phyloP scores from a whole-genome alignment of 73 alveolate species.

The Paraurostyla sp. region DNA sequence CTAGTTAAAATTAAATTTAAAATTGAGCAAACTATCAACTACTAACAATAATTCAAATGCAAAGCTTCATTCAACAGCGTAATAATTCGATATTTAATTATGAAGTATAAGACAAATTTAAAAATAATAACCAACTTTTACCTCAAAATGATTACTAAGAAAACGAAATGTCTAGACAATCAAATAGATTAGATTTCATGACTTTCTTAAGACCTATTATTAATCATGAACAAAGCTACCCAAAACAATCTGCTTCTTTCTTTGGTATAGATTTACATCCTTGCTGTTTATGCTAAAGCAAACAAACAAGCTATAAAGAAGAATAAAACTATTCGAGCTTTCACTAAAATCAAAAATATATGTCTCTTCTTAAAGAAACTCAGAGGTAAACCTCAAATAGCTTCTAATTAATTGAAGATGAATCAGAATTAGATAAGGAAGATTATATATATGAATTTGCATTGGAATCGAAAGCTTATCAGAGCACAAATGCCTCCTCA shows the following conservation, averaged over 20 bases:
- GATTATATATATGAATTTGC: conserved; percentile 6
- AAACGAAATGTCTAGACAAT: conserved; percentile 18
- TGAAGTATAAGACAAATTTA: neutral
- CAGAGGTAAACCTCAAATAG: neutral
- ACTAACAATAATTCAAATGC: neutral
- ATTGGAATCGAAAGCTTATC: neutral
- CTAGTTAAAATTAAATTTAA: neutral
- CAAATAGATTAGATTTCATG: neutral
- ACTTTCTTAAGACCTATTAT: neutral
- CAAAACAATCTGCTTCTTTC: neutral
- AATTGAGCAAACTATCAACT: neutral
- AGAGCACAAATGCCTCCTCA: conserved; percentile 17
- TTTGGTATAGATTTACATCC: neutral
- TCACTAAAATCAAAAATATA: neutral
- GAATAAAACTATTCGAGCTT: neutral
- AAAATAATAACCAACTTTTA: neutral
- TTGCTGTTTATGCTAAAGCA: neutral
- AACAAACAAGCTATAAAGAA: neutral
- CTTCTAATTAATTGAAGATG: neutral
- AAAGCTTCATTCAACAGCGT: neutral
- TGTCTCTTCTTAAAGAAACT: neutral
- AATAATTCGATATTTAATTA: neutral
- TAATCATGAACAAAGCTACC: neutral
- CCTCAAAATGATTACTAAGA: neutral
- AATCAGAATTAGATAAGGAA: neutral